phyloP scores from a whole-genome alignment of 108 stramenopile species.

The Pelagomonas calceolata region DNA sequence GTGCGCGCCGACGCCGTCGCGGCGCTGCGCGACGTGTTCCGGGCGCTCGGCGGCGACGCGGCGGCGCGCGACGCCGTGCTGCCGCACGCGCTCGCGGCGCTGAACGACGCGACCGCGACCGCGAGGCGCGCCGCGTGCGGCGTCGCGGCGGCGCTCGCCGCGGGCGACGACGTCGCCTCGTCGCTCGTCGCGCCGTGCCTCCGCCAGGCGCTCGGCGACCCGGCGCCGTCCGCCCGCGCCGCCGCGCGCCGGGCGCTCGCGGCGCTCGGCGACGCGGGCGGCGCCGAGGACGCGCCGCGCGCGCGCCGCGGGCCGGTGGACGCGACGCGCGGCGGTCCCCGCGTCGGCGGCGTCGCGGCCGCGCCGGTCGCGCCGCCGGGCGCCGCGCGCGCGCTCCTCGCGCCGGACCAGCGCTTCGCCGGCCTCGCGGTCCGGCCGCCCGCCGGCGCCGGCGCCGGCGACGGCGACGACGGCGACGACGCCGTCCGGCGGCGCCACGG shows the following conservation, averaged over 20 bases:
- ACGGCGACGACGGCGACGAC: neutral
- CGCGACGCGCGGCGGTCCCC: neutral
- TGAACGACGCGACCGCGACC: conserved; percentile 86
- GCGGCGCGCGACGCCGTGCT: conserved; percentile 68
- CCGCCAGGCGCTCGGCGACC: conserved; percentile 79
- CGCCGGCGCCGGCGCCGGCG: neutral
- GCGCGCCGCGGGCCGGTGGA: neutral
- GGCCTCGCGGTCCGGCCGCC: conserved; percentile 6
- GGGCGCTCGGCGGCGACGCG: conserved; percentile 25
- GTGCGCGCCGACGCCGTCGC: conserved; percentile 72
- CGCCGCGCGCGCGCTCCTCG: conserved; percentile 8
- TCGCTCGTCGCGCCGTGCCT: conserved; percentile 75
- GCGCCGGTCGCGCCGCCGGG: neutral
- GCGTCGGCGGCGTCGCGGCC: neutral
- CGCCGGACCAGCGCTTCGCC: conserved; percentile 31
- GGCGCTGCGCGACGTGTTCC: conserved; percentile 62
- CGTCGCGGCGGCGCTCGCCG: conserved; percentile 71
- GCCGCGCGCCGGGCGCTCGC: conserved; percentile 56
- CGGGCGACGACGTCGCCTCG: conserved; percentile 74
- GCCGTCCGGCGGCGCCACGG: neutral
- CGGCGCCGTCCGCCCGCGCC: conserved; percentile 65
- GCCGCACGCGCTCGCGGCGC: conserved; percentile 78
- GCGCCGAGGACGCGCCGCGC: neutral
- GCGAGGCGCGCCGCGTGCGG: conserved; percentile 75
- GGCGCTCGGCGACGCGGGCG: conserved; percentile 21